phyloP scores from a whole-genome alignment of 2,329 filamentous ascomycete species.

The Magnaporthales sp. region DNA sequence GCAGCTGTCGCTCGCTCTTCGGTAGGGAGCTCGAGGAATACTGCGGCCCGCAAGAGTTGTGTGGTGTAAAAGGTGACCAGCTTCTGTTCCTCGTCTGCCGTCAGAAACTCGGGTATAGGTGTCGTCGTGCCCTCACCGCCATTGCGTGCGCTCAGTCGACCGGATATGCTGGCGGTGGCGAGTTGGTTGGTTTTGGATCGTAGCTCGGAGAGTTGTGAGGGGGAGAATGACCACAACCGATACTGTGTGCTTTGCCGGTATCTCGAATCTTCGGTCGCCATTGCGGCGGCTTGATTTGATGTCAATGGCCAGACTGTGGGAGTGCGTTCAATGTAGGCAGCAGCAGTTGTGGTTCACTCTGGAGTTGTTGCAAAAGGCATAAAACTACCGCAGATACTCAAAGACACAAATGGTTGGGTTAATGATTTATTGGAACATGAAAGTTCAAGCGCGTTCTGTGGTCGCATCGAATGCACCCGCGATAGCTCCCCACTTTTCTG shows the following conservation, averaged over 20 bases:
- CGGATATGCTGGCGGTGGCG: conserved; percentile 54
- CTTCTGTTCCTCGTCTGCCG: conserved; percentile 70
- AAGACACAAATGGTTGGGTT: too few relatives aligned
- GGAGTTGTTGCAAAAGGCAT: neutral
- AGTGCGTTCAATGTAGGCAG: neutral
- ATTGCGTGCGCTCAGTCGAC: conserved; percentile 46
- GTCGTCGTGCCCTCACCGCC: conserved; percentile 27
- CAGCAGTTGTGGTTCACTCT: neutral
- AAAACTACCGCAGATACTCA: neutral
- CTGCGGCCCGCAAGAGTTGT: conserved; percentile 47
- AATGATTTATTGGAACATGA: neutral
- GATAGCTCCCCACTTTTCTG: neutral
- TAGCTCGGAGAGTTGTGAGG: conserved; percentile 58
- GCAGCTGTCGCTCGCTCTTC: conserved; percentile 65
- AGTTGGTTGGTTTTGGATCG: conserved; percentile 72
- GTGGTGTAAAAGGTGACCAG: conserved; percentile 71
- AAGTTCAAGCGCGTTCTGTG: neutral
- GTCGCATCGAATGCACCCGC: neutral
- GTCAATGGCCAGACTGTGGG: too few relatives aligned
- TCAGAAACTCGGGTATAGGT: conserved; percentile 66
- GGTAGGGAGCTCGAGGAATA: conserved; percentile 42
- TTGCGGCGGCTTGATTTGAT: conserved; percentile 21
- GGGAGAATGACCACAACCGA: conserved; percentile 85
- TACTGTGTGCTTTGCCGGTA: conserved; percentile 89
- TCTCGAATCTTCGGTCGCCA: conserved; percentile 80